Evolutionary conservation across 176 grass and related monocot genomes (phyloP), one percentile per base, ranked within the genome.

Genomic region (bread wheat (Triticum aestivum)): DNA sequence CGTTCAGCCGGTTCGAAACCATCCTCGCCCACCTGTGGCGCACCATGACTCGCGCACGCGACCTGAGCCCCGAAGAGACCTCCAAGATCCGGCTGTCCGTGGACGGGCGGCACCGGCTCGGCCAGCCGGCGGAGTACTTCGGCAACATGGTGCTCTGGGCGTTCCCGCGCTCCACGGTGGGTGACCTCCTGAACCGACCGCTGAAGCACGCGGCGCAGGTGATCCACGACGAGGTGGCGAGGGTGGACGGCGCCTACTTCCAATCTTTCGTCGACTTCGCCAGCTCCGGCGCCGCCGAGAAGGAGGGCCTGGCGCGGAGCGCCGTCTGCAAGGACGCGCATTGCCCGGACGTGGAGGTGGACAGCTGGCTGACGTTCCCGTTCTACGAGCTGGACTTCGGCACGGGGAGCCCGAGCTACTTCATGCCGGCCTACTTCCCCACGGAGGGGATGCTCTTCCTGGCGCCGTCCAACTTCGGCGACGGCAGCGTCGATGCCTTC

Each of bases 361-460:
- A 97, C 54, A 94, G 90, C 77, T 97, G 95, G 95, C 78, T 92
- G 5, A 87, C 86, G 14, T 97, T 97, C 79, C 95, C 95, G 17
- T 92, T 97, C 84, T 87, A 86, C 65, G 88, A 87, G 81, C 84
- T 97, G 56, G 90, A 97, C 86, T 97, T 97, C 26, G 95, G 95
- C 8, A 75, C 66, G 0, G 95, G 95, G 5, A 59, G 59, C 89
- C 95, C 92, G 0, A 88, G 59, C 61, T 94, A 92, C 87, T 97
- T 93, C 89, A 89, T 91, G 89, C 94, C 94, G 17, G 76, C 87
- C 1, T 96, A 96, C 81, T 88, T 91, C 44, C 86, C 91, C 1
- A 86, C 80, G 26, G 93, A 92, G 63, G 93, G 93, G 56, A 81
- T 95, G 85, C 58, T 95, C 0, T 89, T 92, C 77, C 76, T 95